Evolutionary conservation across 257 asterid genomes (phyloP).

Genomic region (Nicotiana otophora): DNA sequence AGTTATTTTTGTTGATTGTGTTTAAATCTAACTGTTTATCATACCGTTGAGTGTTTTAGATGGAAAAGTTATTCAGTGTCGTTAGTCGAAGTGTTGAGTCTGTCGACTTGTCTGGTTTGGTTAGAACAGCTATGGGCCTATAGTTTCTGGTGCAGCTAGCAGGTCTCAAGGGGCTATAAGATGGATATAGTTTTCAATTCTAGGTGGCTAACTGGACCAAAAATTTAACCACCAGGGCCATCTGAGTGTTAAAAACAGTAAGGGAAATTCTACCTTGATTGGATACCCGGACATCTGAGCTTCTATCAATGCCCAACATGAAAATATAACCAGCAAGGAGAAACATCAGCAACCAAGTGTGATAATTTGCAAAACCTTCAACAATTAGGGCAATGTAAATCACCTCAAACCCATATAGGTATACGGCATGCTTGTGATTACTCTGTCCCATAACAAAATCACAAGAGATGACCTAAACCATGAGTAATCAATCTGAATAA

Average conservation of each 20-base stretch:
- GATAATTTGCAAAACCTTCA: neutral
- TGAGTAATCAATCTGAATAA: neutral
- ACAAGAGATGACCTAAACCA: neutral
- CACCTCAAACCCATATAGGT: neutral
- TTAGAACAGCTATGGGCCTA: neutral
- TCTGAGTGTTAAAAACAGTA: neutral
- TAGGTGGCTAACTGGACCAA: neutral
- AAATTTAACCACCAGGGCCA: neutral
- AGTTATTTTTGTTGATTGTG: neutral
- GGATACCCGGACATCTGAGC: neutral
- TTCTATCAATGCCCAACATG: neutral
- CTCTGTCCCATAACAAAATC: neutral
- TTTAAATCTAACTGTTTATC: neutral
- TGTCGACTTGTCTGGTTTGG: neutral
- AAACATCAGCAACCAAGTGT: neutral
- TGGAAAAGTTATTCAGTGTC: neutral
- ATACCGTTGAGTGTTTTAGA: neutral
- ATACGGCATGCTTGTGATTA: neutral
- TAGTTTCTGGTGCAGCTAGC: neutral
- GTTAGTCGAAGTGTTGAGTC: neutral
- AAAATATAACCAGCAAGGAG: neutral
- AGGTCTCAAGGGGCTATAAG: neutral
- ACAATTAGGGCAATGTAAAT: neutral
- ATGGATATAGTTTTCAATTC: neutral
- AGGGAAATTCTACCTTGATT: neutral